phyloP scores from a whole-genome alignment of 495 filamentous ascomycete species.

The Mycothermus thermophilus region DNA sequence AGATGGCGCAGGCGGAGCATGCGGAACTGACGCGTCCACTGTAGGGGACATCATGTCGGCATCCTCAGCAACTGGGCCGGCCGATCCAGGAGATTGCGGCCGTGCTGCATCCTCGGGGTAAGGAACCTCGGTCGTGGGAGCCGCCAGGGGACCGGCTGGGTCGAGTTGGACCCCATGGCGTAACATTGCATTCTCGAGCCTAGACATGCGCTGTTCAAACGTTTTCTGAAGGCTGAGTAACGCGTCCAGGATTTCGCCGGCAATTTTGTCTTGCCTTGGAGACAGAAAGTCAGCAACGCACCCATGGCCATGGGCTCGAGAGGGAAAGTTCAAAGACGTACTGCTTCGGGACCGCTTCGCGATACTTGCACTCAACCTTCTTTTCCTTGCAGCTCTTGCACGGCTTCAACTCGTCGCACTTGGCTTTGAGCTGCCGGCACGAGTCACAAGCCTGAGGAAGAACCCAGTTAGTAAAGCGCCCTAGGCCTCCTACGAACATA shows the following conservation, averaged over 20 bases:
- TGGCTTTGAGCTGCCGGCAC: constrained; percentile 55
- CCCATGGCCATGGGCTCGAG: not conserved
- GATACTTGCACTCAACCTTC: constrained; percentile 46
- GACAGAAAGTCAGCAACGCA: not conserved
- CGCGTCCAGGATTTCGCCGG: constrained; percentile 35
- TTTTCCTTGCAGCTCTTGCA: constrained; percentile 45
- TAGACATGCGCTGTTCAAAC: constrained; percentile 15
- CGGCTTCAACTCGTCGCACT: constrained; percentile 54
- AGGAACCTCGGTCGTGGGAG: too few relatives aligned
- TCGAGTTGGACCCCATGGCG: too few relatives aligned
- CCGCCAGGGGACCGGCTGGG: too few relatives aligned
- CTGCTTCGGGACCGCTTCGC: constrained; percentile 55
- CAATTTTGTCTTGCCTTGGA: constrained; percentile 38
- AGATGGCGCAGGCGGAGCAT: constrained; percentile 13
- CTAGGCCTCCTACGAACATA: too few relatives aligned
- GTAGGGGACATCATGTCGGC: constrained; percentile 11
- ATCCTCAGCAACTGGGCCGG: constrained; percentile 8
- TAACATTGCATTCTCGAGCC: constrained; percentile 12
- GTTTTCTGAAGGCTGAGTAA: too few relatives aligned
- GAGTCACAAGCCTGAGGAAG: constrained; percentile 48
- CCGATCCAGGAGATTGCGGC: constrained; percentile 15
- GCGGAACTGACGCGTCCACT: constrained; percentile 6
- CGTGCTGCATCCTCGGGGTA: constrained; percentile 15
- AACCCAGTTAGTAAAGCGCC: constrained; percentile 7
- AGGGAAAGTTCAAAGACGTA: constrained; percentile 22